Evolutionary conservation across 768 basidiomycete genomes (phyloP), one percentile per base, ranked within the genome.

Genomic region (Filobasidium floriforme): DNA sequence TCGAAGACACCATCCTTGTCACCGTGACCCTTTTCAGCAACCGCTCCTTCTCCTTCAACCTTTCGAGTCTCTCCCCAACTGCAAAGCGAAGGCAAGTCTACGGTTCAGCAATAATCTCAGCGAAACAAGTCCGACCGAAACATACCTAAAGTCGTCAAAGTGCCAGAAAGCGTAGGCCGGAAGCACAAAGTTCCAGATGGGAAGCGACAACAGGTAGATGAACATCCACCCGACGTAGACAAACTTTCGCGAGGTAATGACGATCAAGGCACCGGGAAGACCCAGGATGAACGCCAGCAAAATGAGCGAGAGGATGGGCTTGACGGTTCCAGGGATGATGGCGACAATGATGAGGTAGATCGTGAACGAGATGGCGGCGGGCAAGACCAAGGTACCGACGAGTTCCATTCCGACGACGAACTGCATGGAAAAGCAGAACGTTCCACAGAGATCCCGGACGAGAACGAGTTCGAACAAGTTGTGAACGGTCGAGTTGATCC

Each of bases 391-490:
- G 1, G 96, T 98, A 76, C 94, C 94, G 68, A 89, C 86, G 69
- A 99, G 82, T 77, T 99, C 96, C 93, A 99, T 99, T 77, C 89
- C 92, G 41, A 94, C 91, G 71, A 97, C 92, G 75, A 97, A 97
- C 82, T 96, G 93, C 94, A 97, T 97, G 12, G 91, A 93, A 85
- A 99, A 98, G 82, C 96, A 99, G 87, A 98, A 99, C 1, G 93
- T 97, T 57, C 96, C 96, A 72, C 94, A 99, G n/a, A 98, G 85
- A 79, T 99, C 96, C 26, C 93, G 87, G 28, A 99, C 94, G 60
- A 97, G 84, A 40, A 98, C 80, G 66, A 99, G 83, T 76, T 98
- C 94, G n/a, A 89, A 88, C 51, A 98, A 82, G 74, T 99, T 99
- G 81, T 99, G 96, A 44, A 98, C 87, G 0, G 94, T 99, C 65